Conservation (phyloP, 1,284 basidiomycete genomes). For the Cutaneotrichosporon cavernicola region DNA sequence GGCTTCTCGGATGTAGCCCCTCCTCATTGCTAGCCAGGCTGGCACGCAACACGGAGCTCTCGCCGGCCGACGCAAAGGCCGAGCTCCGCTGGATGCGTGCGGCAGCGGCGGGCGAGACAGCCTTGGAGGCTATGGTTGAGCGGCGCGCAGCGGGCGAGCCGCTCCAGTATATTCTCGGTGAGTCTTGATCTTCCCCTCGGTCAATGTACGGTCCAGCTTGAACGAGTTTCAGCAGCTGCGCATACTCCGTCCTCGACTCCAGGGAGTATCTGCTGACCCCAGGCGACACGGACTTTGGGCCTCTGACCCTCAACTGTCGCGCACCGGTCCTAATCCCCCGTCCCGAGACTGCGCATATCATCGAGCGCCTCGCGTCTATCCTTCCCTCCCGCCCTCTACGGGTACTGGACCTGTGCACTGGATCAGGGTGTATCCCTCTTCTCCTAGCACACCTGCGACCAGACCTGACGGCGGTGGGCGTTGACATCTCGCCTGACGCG, state of each 20-base stretch:
- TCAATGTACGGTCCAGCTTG: background rate
- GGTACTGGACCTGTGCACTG: conserved; percentile 84
- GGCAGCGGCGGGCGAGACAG: conserved; percentile 3
- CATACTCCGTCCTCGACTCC: background rate
- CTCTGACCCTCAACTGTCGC: conserved; percentile 67
- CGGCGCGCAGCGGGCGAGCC: conserved; percentile 66
- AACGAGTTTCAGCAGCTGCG: background rate
- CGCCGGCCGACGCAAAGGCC: conserved; percentile 34
- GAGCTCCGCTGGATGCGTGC: conserved; percentile 49
- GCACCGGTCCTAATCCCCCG: conserved; percentile 84
- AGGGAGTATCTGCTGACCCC: conserved; percentile 3
- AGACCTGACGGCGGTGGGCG: conserved; percentile 61
- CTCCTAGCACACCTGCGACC: conserved; percentile 67
- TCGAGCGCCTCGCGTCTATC: conserved; percentile 55
- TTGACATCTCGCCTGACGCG: conserved; percentile 71
- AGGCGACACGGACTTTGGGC: conserved; percentile 87
- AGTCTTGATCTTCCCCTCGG: background rate
- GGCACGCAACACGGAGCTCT: conserved; percentile 41
- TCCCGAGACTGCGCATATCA: conserved; percentile 77
- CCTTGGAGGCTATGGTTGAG: conserved; percentile 34
- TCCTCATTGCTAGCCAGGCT: conserved; percentile 19
- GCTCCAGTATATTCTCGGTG: conserved; percentile 87
- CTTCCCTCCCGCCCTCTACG: conserved; percentile 24
- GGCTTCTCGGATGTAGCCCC: conserved; percentile 10
- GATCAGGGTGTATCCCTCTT: conserved; percentile 82